Base-by-base conservation (phyloP, 441 rosid genomes). In the Isatis lusitanica region DNA sequence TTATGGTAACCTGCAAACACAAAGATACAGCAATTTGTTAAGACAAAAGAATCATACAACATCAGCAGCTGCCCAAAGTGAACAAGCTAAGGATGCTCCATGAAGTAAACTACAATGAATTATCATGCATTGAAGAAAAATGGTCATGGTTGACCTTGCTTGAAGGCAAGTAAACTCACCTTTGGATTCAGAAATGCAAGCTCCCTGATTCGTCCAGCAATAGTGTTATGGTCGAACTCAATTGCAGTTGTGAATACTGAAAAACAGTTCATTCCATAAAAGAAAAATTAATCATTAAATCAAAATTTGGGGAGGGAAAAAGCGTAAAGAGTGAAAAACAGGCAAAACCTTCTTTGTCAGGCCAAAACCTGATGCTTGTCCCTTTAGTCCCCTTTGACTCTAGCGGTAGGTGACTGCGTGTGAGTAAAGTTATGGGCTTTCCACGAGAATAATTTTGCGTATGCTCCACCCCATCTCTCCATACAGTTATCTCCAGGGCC, bases 161-260 rank as follows among this genome's bases (percentile, higher is more conserved):
- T 63, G 50, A 66, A 72, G 30, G n/a, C 59, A 28, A 42, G 47
- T 11, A 15, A 61, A 21, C 68, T 74, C 79, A 91, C 97, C 86
- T 87, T 87, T 58, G 98, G 97, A 76, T 94, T 94, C 61, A 94
- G 77, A 72, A 94, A 94, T 67, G 98, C 97, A 46, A 92, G 93
- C 78, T 92, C 98, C 76, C 97, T 86, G 66, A 91, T 87, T 73
- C 98, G 83, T 68, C 93, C 95, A 75, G 86, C 88, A 59, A 94
- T 79, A 40, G 94, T 90, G 80, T 82, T 83, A 83, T 90, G 84
- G 69, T 94, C 97, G 74, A 94, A 91, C 82, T 87, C 83, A 78
- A 91, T 86, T 62, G 81, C 88, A 53, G 97, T 85, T 30, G 91
- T 92, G 79, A 94, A 94, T 43, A 94, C 97, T 92, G 87, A 79